A percentile compares a stretch with the other conserved stretches of the same genome.
Evolutionary conservation across 2,329 filamentous ascomycete genomes (phyloP).

Genomic region (Phialophora expanda): DNA sequence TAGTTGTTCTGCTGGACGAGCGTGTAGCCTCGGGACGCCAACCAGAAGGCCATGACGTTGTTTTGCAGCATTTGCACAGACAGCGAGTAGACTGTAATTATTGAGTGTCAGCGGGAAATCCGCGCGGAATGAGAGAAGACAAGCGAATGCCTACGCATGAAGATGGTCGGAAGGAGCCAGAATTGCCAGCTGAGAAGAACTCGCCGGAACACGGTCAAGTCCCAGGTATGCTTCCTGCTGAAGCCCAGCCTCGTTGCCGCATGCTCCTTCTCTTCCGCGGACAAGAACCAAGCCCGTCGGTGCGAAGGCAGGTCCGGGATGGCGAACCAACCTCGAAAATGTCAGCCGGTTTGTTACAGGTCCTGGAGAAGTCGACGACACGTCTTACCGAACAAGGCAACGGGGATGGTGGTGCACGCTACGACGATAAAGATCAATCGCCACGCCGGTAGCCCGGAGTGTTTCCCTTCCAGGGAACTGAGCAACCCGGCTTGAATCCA

Average conservation of each 20-base stretch:
- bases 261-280: conserved; percentile 11
- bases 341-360: background rate
- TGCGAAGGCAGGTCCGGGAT: conserved; percentile 53
- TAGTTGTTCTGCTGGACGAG: conserved; percentile 55
- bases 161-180: conserved; percentile 52
- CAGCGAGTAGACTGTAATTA: conserved; percentile 47
- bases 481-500: conserved; percentile 54
- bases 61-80: conserved; percentile 52
- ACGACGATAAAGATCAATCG: conserved; percentile 54
- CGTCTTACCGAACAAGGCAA: conserved; percentile 48
- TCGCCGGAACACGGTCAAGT: conserved; percentile 42
- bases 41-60: conserved; percentile 55
- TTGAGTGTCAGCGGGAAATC: background rate
- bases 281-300: conserved; percentile 50
- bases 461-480: conserved; percentile 45
- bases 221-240: conserved; percentile 10
- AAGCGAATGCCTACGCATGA: conserved; percentile 45
- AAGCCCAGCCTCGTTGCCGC: conserved; percentile 4
- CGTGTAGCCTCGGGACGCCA: conserved; percentile 53
- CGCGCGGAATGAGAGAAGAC: background rate
- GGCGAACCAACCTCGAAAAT: conserved; percentile 49
- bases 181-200: conserved; percentile 54
- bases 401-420: conserved; percentile 50
- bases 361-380: background rate
- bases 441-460: conserved; percentile 49